Percentiles rank a stretch among this genome's conserved stretches.
Conservation (phyloP, 805 yeast species). For the Wickerhamomyces tratensis region DNA sequence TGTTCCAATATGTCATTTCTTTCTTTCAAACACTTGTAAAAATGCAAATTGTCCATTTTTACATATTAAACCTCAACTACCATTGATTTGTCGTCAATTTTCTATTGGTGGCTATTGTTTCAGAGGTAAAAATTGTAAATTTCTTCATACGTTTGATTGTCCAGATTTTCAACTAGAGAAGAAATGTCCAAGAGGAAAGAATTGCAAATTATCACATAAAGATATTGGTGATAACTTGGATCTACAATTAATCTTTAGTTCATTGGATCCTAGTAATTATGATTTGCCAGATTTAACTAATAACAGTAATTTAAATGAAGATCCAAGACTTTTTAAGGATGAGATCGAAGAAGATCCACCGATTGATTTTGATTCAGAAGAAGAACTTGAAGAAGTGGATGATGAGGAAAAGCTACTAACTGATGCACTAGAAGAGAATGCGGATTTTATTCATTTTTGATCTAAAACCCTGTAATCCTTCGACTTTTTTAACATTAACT, state of each 20-base stretch:
- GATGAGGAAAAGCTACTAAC: conserved; percentile 14
- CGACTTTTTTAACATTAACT: no score
- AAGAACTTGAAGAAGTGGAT: conserved; percentile 14
- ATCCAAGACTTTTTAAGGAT: conserved; percentile 13
- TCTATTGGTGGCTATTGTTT: conserved; percentile 62
- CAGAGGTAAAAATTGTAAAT: conserved; percentile 46
- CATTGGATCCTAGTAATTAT: conserved; percentile 9
- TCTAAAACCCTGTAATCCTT: background rate
- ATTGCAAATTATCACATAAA: conserved; percentile 47
- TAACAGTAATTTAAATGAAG: conserved; percentile 7
- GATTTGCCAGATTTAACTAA: conserved; percentile 15
- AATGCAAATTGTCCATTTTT: conserved; percentile 40
- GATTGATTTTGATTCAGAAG: conserved; percentile 5
- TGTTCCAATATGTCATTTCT: conserved; percentile 48
- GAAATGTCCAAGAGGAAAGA: conserved; percentile 39
- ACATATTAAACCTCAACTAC: conserved; percentile 33
- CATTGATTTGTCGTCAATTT: conserved; percentile 55
- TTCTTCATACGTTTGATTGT: conserved; percentile 51
- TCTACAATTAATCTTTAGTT: conserved; percentile 12
- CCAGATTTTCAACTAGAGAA: conserved; percentile 65
- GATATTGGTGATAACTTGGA: conserved; percentile 15
- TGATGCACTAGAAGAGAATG: conserved; percentile 11
- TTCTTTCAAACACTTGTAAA: conserved; percentile 35
- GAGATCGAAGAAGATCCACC: conserved; percentile 11
- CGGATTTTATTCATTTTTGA: conserved; percentile 19